Conservation (phyloP, 164 flowering plant species). For the Tetrastigma voinierianum region DNA sequence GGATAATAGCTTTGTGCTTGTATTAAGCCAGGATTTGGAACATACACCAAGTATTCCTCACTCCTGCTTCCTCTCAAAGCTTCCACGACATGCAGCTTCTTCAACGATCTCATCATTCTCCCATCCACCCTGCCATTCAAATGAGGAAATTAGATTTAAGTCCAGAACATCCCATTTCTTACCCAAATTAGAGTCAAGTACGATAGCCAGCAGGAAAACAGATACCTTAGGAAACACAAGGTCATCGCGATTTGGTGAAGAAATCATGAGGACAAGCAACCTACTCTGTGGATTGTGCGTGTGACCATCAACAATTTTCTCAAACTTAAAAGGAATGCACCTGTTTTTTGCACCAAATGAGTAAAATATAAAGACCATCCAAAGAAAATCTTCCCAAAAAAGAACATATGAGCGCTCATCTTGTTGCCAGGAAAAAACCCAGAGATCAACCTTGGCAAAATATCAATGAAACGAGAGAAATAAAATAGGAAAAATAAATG, state of each 20-base stretch:
- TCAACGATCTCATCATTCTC: slow-evolving; percentile 58
- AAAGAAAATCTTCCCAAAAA: not conserved
- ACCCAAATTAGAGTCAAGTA: not conserved
- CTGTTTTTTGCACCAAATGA: slow-evolving; percentile 24
- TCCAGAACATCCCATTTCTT: not conserved
- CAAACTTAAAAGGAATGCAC: slow-evolving; percentile 60
- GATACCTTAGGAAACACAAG: slow-evolving; percentile 71
- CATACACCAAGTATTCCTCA: slow-evolving; percentile 53
- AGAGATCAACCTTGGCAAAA: too few relatives aligned
- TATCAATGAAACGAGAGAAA: too few relatives aligned
- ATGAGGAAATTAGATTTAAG: not conserved
- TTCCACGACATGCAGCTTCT: slow-evolving; percentile 63
- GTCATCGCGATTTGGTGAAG: slow-evolving; percentile 58
- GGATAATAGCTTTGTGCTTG: not conserved
- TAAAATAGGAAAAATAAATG: too few relatives aligned
- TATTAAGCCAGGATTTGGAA: slow-evolving; percentile 5
- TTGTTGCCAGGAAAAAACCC: too few relatives aligned
- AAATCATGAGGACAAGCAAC: slow-evolving; percentile 55
- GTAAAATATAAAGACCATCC: not conserved
- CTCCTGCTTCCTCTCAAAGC: slow-evolving; percentile 74
- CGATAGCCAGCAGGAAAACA: not conserved
- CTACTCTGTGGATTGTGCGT: slow-evolving; percentile 14
- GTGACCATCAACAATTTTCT: slow-evolving; percentile 25
- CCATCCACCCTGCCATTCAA: slow-evolving; percentile 61
- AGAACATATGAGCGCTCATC: too few relatives aligned